Evolutionary conservation across 371 early-diverging fungal species (phyloP), one percentile per base, ranked within the genome.

Genomic region (Lichtheimia ornata): DNA sequence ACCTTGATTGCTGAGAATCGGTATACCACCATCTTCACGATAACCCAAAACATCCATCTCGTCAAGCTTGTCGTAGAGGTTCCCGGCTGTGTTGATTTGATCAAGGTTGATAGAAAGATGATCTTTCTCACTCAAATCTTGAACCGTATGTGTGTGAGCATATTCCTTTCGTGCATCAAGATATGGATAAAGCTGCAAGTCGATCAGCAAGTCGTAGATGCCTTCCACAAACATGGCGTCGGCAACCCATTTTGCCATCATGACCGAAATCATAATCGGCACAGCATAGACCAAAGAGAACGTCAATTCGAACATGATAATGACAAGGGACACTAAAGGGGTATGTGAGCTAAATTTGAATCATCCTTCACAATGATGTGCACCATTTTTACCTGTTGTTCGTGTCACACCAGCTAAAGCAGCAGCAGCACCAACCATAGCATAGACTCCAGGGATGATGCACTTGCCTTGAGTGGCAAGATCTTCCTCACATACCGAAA

Each of bases 261-360:
- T 87, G 20, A 94, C 87, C n/a, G 94, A 82, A 50, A 95, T 81
- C 93, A 97, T 95, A 50, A 95, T 88, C 0, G 96, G 97, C 53
- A 81, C 61, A 22, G 82, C 79, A 60, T 94, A 94, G 12, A 89
- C 89, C 17, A 96, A 72, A 1, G 93, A 89, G 35, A 94, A 94
- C 0, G 98, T 97, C 40, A 97, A 76, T 73, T 97, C 98, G 76
- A 96, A 93, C 95, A 98, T 97, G 62, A 97, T 95, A 3, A 97
- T 94, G 28, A 91, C 92, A 7, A 97, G 74, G 0, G 96, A 94
- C 4, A 96, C 94, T 76, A 65, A 5, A 53, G 14, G 14, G 53
- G 20, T 12, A 27, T 44, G 50, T 63, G 18, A 43, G 35, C 24
- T 43, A 18, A 22, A 27, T 43, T n/a, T 20, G n/a, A 15, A 17